Percentiles rank a stretch among this genome's conserved stretches.
Evolutionary conservation across 139 green algal genomes (phyloP).

Genomic region (Protoeuglena noctilucae): DNA sequence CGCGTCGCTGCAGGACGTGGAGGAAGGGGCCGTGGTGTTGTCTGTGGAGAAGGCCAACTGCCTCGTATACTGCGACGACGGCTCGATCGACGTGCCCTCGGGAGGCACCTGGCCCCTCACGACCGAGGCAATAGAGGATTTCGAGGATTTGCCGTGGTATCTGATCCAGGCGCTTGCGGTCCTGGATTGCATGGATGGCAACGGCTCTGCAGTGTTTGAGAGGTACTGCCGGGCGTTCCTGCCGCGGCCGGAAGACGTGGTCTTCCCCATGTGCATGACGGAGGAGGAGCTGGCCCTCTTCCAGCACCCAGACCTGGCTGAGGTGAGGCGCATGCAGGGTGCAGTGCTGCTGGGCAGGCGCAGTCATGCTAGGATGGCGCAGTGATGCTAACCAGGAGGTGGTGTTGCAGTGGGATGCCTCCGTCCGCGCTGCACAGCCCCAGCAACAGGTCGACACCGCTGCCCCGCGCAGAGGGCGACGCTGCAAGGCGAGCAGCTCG

Average conservation of each 20-base stretch:
- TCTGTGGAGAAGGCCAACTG: no score
- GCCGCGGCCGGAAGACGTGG: conserved; percentile 24
- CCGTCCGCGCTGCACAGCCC: no score
- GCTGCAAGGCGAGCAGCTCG: no score
- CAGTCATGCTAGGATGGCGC: no score
- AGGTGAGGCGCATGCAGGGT: background rate
- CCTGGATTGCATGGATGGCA: conserved; percentile 18
- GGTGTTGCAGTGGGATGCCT: background rate
- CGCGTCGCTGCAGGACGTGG: no score
- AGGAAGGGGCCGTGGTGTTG: no score
- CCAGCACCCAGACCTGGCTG: conserved; percentile 21
- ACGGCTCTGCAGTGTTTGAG: background rate
- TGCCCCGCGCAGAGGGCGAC: background rate
- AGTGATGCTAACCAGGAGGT: no score
- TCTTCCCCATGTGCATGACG: conserved; percentile 34
- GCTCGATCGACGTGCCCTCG: no score
- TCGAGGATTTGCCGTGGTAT: conserved; percentile 36
- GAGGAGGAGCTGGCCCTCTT: conserved; percentile 25
- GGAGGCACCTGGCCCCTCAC: no score
- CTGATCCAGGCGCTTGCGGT: conserved; percentile 39
- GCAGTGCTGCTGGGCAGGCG: background rate
- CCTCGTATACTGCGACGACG: no score
- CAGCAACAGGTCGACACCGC: background rate
- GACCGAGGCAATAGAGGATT: no score
- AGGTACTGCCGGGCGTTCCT: conserved; percentile 17